Evolutionary conservation across 306 rosid genomes (phyloP).

Genomic region (Prosopis cineraria): DNA sequence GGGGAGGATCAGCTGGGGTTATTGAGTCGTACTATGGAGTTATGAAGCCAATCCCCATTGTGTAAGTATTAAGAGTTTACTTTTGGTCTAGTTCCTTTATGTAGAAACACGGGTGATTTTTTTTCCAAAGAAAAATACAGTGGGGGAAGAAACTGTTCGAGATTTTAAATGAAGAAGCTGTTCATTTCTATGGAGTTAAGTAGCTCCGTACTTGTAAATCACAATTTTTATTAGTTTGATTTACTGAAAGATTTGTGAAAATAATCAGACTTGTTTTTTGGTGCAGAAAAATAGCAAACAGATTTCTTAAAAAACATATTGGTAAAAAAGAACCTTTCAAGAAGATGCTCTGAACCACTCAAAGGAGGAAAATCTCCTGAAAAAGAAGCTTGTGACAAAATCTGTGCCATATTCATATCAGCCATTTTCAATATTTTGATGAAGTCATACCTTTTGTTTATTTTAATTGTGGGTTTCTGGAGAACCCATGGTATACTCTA

Average conservation of each 20-base stretch:
- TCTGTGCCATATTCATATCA: background rate
- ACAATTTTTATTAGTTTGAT: background rate
- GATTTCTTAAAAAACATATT: background rate
- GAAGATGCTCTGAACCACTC: background rate
- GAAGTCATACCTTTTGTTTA: background rate
- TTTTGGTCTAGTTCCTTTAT: background rate
- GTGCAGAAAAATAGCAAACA: background rate
- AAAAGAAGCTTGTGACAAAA: background rate
- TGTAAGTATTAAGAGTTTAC: constrained; percentile 45
- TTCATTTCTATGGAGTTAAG: background rate
- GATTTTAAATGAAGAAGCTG: background rate
- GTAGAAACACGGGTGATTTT: background rate
- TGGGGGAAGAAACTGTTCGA: constrained; percentile 1
- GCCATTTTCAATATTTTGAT: background rate
- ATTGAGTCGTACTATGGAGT: constrained; percentile 67
- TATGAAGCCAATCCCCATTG: constrained; percentile 54
- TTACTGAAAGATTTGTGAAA: background rate
- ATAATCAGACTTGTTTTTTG: background rate
- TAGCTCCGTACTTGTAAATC: background rate
- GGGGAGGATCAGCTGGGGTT: constrained; percentile 83
- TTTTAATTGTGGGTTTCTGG: constrained; percentile 11
- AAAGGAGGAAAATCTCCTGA: background rate
- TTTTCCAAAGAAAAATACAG: background rate
- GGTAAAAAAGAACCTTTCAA: background rate
- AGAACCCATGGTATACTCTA: background rate